Evolutionary conservation across 352 stramenopile genomes (phyloP), one percentile per base, ranked within the genome.

Genomic region (Pythium periplocum): DNA sequence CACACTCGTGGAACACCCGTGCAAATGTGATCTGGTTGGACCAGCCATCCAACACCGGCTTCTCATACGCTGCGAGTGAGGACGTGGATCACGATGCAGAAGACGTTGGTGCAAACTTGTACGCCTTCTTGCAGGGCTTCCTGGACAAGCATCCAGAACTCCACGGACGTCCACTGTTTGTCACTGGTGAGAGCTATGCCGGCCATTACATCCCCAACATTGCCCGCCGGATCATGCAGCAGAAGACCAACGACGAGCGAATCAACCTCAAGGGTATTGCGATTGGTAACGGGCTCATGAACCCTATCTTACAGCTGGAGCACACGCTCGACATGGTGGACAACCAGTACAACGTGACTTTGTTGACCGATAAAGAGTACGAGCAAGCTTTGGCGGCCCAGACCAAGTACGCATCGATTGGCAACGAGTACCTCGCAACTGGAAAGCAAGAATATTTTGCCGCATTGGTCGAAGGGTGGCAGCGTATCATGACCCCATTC

Each of bases 1-100:
- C 59, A 40, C 73, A 86, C 60, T 79, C 75, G 37, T 90, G 75
- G 75, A 88, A 66, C 26, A 74, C 77, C 40, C 47, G 77, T 50
- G 72, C 64, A 51, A 90, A 87, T 59, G 64, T 88, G 5, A 61
- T 90, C 30, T 90, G 77, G 71, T 57, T 90, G 8, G 79, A 90
- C 53, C 79, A 88, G 51, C 79, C 77, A 4, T 72, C 73, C 36
- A 67, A 63, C 11, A 71, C 84, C 2, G 77, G 77, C 0, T 85
- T 80, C 54, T 86, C 77, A 3, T 83, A 83, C 45, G 48, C 56
- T 3, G 38, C 46, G n/a, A 46, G 55, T 8, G 47, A 56, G 31
- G 71, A 84, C 34, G 51, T 55, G 4, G 74, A 86, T 45, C 31
- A 58, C 4, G 68, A 64, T 37, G 78, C 87, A 40, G 55, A 70